Evolutionary conservation across 169 alveolate species (phyloP), one percentile per base, ranked within the genome.

Genomic region (Plasmodium yoelii): DNA sequence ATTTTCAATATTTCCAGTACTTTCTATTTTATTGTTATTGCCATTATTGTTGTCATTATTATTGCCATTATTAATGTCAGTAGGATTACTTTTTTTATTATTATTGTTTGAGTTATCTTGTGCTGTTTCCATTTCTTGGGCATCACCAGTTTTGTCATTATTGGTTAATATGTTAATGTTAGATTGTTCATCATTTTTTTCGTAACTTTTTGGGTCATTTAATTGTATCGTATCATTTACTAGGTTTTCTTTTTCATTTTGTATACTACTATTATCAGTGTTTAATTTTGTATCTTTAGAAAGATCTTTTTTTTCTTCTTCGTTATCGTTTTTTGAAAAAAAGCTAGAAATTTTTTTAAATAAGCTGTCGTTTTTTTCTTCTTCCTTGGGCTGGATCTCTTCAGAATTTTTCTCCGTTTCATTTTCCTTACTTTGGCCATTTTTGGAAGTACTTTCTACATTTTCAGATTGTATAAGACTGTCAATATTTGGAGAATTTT

Each of bases 321-420:
- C 68, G 12, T 70, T 70, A 49, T 26, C n/a, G 13, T 49, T 51
- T 34, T 70, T 70, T 18, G 82, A 1, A 70, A 70, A 70, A 59
- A 47, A 70, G 10, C 68, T 70, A 18, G 82, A 70, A 19, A 70
- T 19, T 28, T 22, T 70, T 70, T 1, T 70, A 47, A 70, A 70
- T 28, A 70, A 24, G 10, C 68, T 22, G 53, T n/a, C 47, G 47
- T 12, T 18, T 12, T 68, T 39, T 49, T 57, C 65, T 3, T 57
- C 65, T 65, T 65, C 59, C 18, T 13, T 46, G 12, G 18, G 15
- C 24, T 34, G 28, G 51, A 2, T 1, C 72, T 10, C 13, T 63
- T 28, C 44, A 46, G 44, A 7, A 0, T 63, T 26, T 39, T 39
- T 28, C 56, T 65, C 49, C 24, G 22, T 18, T 34, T 47, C 28